Percentiles rank a stretch among this genome's conserved stretches.
Conservation (phyloP, 768 basidiomycete species). For the Russula foetens region DNA sequence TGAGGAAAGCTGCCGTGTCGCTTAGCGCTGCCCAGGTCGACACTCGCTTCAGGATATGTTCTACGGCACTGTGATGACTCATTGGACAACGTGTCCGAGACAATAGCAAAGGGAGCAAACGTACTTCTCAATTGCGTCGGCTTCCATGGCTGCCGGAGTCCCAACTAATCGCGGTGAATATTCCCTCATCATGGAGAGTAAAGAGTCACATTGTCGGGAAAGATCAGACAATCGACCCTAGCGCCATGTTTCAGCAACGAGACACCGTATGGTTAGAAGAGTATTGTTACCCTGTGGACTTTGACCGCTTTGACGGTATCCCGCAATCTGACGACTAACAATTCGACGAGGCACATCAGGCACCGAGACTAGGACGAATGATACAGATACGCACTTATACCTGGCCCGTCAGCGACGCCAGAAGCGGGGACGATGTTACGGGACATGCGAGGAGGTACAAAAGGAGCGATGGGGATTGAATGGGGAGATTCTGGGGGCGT, state of each 20-base stretch:
- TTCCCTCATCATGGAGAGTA: conserved; percentile 4
- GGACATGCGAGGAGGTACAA: neutral
- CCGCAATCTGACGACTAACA: conserved; percentile 1
- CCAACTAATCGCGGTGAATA: neutral
- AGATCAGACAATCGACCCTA: neutral
- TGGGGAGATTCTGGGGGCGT: too few relatives aligned
- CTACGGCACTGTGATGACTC: neutral
- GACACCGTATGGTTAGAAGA: neutral
- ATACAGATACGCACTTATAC: neutral
- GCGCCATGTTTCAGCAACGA: neutral
- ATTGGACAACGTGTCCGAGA: neutral
- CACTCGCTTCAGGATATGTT: neutral
- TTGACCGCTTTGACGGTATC: neutral
- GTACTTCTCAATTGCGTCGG: conserved; percentile 8
- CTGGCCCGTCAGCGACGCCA: neutral
- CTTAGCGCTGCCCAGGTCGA: neutral
- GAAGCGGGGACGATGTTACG: neutral
- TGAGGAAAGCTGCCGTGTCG: conserved; percentile 23
- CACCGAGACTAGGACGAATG: neutral
- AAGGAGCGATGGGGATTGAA: neutral
- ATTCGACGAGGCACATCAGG: neutral
- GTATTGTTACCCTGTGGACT: neutral
- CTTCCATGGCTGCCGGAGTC: neutral
- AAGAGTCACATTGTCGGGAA: neutral
- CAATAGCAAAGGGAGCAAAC: neutral